Evolutionary conservation across 1,139 yeast genomes (phyloP), one percentile per base, ranked within the genome.

Genomic region (Hemisphaericaspora subhashii): DNA sequence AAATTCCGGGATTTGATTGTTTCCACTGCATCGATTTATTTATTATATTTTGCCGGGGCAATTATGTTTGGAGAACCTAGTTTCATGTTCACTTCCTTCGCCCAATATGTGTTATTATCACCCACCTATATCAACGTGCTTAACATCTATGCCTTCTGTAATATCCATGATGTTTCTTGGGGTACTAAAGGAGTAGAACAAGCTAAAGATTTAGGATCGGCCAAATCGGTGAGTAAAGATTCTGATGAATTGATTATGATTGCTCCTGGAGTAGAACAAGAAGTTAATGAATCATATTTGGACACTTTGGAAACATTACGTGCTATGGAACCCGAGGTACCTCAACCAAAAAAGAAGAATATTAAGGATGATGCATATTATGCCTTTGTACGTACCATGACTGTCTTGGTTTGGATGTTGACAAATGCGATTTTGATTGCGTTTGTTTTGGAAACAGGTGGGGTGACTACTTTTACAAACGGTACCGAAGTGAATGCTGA

Each of bases 391-490:
- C 76, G 96, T 60, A 85, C 95, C 4, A 76, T 85, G 74, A 81
- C 90, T 8, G 86, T 87, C 27, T 73, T 86, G 44, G 64, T 83
- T 12, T 87, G 96, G 96, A 79, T 86, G 60, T 66, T 86, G 41
- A 74, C 88, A 14, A 87, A 87, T 57, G 83, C 84, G 44, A 72
- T 81, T 14, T 67, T 39, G 73, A 65, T 6, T 60, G 70, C 3
- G 64, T 72, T 83, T 8, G 89, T 87, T 3, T 71, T 85, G 35
- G 81, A 82, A 50, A 79, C 87, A 0, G 88, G 86, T 26, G 83
- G 90, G 12, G 68, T 68, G 7, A 60, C 53, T 33, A 57, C 64
- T 11, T 56, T 67, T 20, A 54, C 62, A 2, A 38, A 43, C 7
- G 43, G 45, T 17, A 50, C 43, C n/a, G 47, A 42, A 13, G 51